These are phyloP conservation scores for Venturia nashicola DNA, from an alignment of 2,329 filamentous ascomycete genomes.

Conservation along the genomic window DNA sequence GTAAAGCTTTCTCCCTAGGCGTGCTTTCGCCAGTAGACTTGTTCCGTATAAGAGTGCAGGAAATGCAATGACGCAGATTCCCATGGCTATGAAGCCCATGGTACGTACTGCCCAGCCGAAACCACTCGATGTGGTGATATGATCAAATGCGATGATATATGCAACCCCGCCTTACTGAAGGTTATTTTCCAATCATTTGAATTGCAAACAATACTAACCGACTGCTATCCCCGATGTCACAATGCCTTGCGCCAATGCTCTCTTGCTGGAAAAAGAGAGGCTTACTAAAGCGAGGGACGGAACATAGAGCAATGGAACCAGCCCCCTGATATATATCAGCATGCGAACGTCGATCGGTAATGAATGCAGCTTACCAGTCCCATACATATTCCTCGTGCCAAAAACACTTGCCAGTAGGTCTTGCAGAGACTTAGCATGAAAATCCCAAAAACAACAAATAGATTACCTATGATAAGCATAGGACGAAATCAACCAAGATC, in stretches of 20 bases:
- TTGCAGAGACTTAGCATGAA: conserved; percentile 19
- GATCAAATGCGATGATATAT: conserved; percentile 25
- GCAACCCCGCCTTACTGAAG: conserved; percentile 19
- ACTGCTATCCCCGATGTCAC: conserved; percentile 27
- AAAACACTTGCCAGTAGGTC: conserved; percentile 10
- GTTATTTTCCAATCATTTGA: conserved; percentile 11
- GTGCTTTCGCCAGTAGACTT: conserved; percentile 16
- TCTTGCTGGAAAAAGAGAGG: conserved; percentile 23
- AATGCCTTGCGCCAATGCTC: conserved; percentile 22
- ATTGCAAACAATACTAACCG: conserved; percentile 15
- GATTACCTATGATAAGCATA: conserved; percentile 20
- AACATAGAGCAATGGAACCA: conserved; percentile 24
- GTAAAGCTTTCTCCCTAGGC: conserved; percentile 21
- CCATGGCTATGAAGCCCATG: conserved; percentile 15
- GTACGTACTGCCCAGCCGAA: conserved; percentile 25
- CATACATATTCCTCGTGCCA: conserved; percentile 14
- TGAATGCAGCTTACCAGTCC: conserved; percentile 11
- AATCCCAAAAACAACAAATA: conserved; percentile 19
- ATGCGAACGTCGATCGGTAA: background rate
- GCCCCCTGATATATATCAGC: conserved; percentile 16
- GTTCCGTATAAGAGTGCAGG: conserved; percentile 23
- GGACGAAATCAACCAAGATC: conserved; percentile 31
- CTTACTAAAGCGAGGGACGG: conserved; percentile 24
- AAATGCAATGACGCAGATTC: conserved; percentile 20
- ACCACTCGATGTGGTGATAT: conserved; percentile 16